A percentile compares a stretch with the other conserved stretches of the same genome.
phyloP scores from a whole-genome alignment of 352 stramenopile genomes.

The Salisapilia sapeloensis region DNA sequence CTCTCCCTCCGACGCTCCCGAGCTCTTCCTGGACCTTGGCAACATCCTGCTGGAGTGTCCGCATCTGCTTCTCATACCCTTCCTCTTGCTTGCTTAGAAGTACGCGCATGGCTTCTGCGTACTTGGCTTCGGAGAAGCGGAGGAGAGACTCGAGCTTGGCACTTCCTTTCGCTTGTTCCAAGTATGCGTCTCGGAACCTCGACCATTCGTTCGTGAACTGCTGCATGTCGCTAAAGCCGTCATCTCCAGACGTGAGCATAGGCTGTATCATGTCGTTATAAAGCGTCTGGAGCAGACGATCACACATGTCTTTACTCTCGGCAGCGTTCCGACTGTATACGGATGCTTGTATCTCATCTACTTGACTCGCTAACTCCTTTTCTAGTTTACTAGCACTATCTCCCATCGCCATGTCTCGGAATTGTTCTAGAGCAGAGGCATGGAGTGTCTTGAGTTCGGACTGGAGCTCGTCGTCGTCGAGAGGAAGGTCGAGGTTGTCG shows the following conservation, averaged over 20 bases:
- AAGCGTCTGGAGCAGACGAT: constrained; percentile 58
- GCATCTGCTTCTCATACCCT: constrained; percentile 74
- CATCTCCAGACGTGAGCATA: constrained; percentile 38
- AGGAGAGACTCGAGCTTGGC: constrained; percentile 63
- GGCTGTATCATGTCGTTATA: constrained; percentile 71
- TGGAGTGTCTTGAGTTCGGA: constrained; percentile 37
- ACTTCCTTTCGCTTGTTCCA: constrained; percentile 42
- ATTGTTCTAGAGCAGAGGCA: constrained; percentile 26
- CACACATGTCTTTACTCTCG: constrained; percentile 63
- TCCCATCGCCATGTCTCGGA: constrained; percentile 43
- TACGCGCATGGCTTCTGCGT: constrained; percentile 69
- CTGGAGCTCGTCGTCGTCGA: constrained; percentile 52
- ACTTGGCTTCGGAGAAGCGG: constrained; percentile 61
- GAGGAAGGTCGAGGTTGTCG: constrained; percentile 32
- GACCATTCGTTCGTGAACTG: constrained; percentile 55
- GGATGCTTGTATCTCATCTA: constrained; percentile 44
- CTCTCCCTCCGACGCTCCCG: constrained; percentile 51
- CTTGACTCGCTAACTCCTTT: constrained; percentile 36
- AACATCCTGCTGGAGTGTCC: constrained; percentile 48
- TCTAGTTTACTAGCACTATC: constrained; percentile 50
- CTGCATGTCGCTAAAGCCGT: constrained; percentile 63
- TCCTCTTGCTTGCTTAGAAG: constrained; percentile 69
- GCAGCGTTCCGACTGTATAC: constrained; percentile 23
- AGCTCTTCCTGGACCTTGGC: constrained; percentile 71
- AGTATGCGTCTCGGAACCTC: constrained; percentile 55